Base-by-base conservation (phyloP, 2,329 filamentous ascomycete species). In the Fusarium abutilonis region DNA sequence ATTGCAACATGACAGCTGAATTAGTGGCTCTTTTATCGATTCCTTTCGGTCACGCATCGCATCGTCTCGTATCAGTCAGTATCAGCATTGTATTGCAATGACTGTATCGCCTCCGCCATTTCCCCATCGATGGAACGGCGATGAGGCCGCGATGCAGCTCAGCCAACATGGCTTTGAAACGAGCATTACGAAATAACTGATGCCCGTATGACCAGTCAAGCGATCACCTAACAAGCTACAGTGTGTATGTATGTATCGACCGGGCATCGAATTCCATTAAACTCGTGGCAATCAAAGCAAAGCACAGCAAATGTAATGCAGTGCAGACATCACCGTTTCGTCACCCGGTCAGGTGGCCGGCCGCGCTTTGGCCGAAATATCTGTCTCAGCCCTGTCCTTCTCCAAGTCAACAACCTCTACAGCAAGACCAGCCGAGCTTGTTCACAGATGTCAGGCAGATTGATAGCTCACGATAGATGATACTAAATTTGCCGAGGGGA, bases 211-310 rank as follows among this genome's bases (percentile, higher is more conserved):
- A 49, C 49, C 49, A 17, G n/a, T 39, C 32, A 44, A n/a, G 29
- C 17, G 32, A 49, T 31, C 41, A 60, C 42, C 38, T 6, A 14
- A 17, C 28, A 26, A 8, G 5, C 19, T 19, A 19, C 19, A 26
- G 23, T 4, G 4, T 19, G 19, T 19, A 19, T 4, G 19, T 19
- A 19, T 19, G 19, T 26, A 26, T 4, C 23, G 23, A 9, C 42
- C 56, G 56, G 56, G 32, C 42, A 43, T 60, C 48, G 38, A 60
- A 41, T 21, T 40, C 38, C 56, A 56, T 56, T 28, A 34, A 35
- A 14, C 2, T 9, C 14, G 28, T 43, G 17, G 32, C 13, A 26
- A 26, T 3, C 23, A 26, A 4, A 19, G 19, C 19, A 19, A 19
- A 19, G 19, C 19, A 19, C 19, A 19, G 19, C 19, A 19, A 19